Percentiles rank a stretch among this genome's conserved stretches.
phyloP scores from a whole-genome alignment of 2,329 filamentous ascomycete genomes.

The Fusarium veterinarium region DNA sequence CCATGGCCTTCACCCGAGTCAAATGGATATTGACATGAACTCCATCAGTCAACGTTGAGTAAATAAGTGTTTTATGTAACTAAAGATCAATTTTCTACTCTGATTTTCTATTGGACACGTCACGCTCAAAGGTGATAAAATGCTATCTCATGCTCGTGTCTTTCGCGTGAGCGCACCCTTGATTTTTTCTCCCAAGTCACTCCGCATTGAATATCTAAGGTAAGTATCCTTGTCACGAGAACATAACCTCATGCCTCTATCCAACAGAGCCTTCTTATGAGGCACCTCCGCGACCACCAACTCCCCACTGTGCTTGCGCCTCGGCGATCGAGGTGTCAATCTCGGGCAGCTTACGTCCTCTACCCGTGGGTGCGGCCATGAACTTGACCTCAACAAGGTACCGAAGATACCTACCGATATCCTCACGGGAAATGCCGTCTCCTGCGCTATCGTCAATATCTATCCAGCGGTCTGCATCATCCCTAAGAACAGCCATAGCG shows the following conservation, averaged over 20 bases:
- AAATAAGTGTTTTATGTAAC: neutral
- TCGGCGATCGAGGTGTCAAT: neutral
- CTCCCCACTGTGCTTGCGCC: neutral
- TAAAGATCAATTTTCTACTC: neutral
- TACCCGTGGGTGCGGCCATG: neutral
- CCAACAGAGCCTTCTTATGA: neutral
- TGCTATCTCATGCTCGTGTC: neutral
- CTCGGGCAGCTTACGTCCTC: neutral
- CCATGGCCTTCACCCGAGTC: neutral
- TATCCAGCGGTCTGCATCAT: conserved; percentile 3
- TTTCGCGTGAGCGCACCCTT: neutral
- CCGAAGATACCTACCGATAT: neutral
- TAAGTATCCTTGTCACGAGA: neutral
- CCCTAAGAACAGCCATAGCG: neutral
- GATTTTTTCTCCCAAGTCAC: neutral
- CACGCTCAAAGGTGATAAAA: neutral
- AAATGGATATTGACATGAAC: neutral
- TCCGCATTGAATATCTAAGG: neutral
- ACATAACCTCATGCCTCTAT: neutral
- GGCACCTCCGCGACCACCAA: neutral
- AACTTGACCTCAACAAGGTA: neutral
- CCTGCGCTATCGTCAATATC: conserved; percentile 3
- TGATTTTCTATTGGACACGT: neutral
- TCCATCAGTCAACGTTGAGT: neutral
- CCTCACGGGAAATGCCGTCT: neutral